phyloP scores from a whole-genome alignment of 1,139 yeast species.

The Magnusiomyces ingens region DNA sequence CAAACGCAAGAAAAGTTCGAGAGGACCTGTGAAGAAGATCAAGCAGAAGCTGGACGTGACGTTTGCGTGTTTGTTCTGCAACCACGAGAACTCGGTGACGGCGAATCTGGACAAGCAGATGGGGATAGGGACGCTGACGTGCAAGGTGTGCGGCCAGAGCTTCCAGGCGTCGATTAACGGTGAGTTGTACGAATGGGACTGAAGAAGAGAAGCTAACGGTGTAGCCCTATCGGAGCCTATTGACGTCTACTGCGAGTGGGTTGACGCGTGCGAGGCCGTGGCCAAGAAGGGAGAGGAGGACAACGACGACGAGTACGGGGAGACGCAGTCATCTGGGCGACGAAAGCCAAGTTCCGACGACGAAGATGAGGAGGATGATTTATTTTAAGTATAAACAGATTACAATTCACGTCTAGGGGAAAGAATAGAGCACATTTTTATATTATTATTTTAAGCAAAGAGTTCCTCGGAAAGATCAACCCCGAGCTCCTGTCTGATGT shows the following conservation, averaged over 20 bases:
- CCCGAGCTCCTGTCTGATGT: constrained; percentile 86
- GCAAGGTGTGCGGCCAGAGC: constrained; percentile 92
- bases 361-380: constrained; percentile 1
- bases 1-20: constrained; percentile 82
- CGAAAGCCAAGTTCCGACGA: background rate
- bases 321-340: background rate
- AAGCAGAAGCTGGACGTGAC: constrained; percentile 78
- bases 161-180: constrained; percentile 87
- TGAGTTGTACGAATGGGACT: constrained; percentile 2
- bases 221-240: constrained; percentile 68
- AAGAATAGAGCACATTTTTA: too few relatives aligned
- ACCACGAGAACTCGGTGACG: constrained; percentile 87
- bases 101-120: constrained; percentile 85
- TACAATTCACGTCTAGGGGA: too few relatives aligned
- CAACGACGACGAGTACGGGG: background rate
- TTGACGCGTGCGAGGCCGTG: constrained; percentile 96
- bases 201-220: constrained; percentile 13
- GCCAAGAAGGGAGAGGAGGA: constrained; percentile 44
- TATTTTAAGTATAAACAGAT: background rate
- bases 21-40: constrained; percentile 72
- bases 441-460: constrained; percentile 34
- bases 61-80: constrained; percentile 90
- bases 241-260: constrained; percentile 96
- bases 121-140: constrained; percentile 75
- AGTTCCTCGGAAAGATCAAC: constrained; percentile 89